Percentiles rank a stretch among this genome's conserved stretches.
phyloP scores from a whole-genome alignment of 2,329 filamentous ascomycete genomes.

The Aureobasidium sp. region DNA sequence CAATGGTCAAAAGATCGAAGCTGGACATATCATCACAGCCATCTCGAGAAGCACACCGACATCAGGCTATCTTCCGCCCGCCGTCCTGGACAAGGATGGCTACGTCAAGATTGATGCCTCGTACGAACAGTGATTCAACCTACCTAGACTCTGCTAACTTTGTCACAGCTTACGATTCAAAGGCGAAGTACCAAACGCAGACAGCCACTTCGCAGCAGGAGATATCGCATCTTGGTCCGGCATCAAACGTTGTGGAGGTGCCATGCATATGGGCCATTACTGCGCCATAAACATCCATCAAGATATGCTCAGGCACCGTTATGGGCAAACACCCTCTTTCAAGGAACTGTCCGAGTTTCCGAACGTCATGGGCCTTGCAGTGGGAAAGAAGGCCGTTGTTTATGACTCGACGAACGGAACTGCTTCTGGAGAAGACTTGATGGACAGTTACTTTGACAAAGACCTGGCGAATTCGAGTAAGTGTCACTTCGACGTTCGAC shows the following conservation, averaged over 20 bases:
- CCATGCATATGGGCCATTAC: conserved; percentile 63
- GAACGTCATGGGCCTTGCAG: conserved; percentile 62
- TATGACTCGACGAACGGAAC: conserved; percentile 54
- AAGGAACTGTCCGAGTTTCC: conserved; percentile 40
- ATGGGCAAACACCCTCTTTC: conserved; percentile 22
- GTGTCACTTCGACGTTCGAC: not conserved
- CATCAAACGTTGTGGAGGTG: conserved; percentile 71
- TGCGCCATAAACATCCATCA: conserved; percentile 49
- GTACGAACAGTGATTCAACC: not conserved
- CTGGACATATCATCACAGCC: conserved; percentile 63
- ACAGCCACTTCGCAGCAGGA: conserved; percentile 60
- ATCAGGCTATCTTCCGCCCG: conserved; percentile 54
- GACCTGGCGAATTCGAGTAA: conserved; percentile 46
- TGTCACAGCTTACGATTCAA: conserved; percentile 49
- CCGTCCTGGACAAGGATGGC: conserved; percentile 55
- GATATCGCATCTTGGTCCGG: conserved; percentile 66
- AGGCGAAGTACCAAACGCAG: conserved; percentile 48
- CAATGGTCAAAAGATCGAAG: conserved; percentile 52
- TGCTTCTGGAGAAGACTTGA: conserved; percentile 54
- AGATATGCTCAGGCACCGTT: conserved; percentile 59
- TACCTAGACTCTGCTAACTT: not conserved
- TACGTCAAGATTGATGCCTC: conserved; percentile 53
- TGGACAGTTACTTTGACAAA: conserved; percentile 58
- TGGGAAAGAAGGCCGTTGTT: conserved; percentile 62
- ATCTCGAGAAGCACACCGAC: conserved; percentile 58